A percentile compares a stretch with the other conserved stretches of the same genome.
These are phyloP conservation scores for Nakaseomyces delphensis DNA, from an alignment of 1,139 yeast species.

Conservation along the genomic window DNA sequence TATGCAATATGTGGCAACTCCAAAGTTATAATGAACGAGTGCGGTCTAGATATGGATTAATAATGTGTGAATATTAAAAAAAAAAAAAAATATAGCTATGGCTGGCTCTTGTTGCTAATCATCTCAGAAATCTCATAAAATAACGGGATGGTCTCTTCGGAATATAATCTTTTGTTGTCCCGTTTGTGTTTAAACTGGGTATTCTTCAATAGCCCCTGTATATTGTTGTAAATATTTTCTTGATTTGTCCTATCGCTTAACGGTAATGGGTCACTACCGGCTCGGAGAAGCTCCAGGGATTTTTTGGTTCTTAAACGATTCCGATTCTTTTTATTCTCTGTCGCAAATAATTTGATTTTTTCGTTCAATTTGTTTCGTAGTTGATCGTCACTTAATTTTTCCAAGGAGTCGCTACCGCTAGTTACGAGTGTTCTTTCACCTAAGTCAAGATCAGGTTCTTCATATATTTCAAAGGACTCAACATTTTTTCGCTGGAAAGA, in stretches of 20 bases:
- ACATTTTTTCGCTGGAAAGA: background rate
- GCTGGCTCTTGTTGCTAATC: background rate
- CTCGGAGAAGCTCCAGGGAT: conserved; percentile 26
- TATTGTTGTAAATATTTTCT: background rate
- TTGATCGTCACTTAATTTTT: conserved; percentile 26
- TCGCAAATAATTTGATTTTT: conserved; percentile 23
- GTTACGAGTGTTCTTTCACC: background rate
- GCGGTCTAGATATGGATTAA: background rate
- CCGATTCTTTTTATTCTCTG: conserved; percentile 25
- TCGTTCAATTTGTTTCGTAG: conserved; percentile 23
- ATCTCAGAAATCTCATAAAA: conserved; percentile 11
- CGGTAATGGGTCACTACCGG: conserved; percentile 6
- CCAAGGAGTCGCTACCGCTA: background rate
- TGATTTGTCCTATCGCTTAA: background rate
- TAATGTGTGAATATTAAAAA: background rate
- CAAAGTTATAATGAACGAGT: background rate
- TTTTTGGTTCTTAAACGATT: conserved; percentile 23
- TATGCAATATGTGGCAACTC: no score
- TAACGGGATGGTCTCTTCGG: conserved; percentile 16
- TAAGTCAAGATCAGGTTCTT: background rate
- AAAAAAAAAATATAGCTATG: background rate
- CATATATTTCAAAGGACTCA: background rate
- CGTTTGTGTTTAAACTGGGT: background rate
- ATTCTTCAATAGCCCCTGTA: background rate
- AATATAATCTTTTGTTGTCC: conserved; percentile 9